Base-by-base conservation (phyloP, 257 asterid species). In the Fraxinus quadrangulata region DNA sequence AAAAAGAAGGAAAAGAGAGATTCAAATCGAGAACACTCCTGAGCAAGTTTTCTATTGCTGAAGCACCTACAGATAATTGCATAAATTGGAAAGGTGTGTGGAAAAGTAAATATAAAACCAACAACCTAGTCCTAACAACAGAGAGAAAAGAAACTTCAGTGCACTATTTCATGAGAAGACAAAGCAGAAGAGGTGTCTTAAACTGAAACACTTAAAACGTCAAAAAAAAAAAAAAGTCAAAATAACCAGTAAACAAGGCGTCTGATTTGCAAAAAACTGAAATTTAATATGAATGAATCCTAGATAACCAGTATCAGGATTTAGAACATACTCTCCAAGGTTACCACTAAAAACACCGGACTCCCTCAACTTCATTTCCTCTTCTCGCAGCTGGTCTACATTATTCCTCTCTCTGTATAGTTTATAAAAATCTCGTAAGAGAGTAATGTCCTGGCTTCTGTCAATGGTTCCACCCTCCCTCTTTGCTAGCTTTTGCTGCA, bases 401-500 rank as follows among this genome's bases (percentile, higher is more conserved):
- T 89, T 85, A 77, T 96, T 73, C 84, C 80, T 90, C 85, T 93
- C 89, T 77, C 99, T 85, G 83, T 90, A 96, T 26, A 75, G 86
- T 77, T 84, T 96, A 81, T 93, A 96, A 77, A 93, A 96, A 73
- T 96, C 99, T 59, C 92, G 88, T 71, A 96, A 86, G 78, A 92
- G 97, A 82, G 94, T 82, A 83, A 96, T 93, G 78, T 93, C 99
- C 78, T 78, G 96, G 86, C 97, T 93, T 84, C 99, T 85, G 75
- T 95, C 99, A 73, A 95, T 93, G 84, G 83, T 73, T 85, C 96
- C 97, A 83, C 87, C 97, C 79, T 93, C 99, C 87, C 93, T 85
- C 88, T 92, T 93, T 14, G 97, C 97, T 39, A 93, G 89, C 78
- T 96, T 96, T 96, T 93, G 99, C 99, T 96, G 91, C 83, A 87